These are phyloP conservation scores for Mycena indigotica DNA, from an alignment of 768 basidiomycete species.

Conservation along the genomic window DNA sequence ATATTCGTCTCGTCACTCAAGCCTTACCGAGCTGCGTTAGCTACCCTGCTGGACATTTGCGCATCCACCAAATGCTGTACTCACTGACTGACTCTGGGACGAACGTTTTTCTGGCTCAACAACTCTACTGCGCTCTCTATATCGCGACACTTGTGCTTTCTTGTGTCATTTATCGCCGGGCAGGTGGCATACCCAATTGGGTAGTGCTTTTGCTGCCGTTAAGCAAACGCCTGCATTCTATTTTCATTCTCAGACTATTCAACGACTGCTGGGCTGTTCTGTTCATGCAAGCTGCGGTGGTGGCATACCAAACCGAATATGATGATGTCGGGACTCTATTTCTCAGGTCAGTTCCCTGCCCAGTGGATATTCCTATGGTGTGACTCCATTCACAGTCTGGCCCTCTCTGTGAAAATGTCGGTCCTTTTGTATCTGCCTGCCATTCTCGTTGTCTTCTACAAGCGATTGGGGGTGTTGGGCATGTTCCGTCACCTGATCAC, in stretches of 20 bases:
- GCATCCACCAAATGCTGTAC: slow-evolving; percentile 76
- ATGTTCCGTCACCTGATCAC: slow-evolving; percentile 55
- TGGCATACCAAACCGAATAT: slow-evolving; percentile 60
- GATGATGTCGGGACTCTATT: slow-evolving; percentile 68
- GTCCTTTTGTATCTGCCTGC: slow-evolving; percentile 89
- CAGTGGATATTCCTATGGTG: not conserved
- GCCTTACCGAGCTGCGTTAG: slow-evolving; percentile 41
- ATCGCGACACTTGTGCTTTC: slow-evolving; percentile 62
- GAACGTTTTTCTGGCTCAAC: slow-evolving; percentile 68
- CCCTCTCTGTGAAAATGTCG: slow-evolving; percentile 53
- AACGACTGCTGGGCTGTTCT: slow-evolving; percentile 91
- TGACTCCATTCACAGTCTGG: not conserved
- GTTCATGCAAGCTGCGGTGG: slow-evolving; percentile 64
- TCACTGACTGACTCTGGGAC: slow-evolving; percentile 60
- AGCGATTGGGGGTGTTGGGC: slow-evolving; percentile 59
- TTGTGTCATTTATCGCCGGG: slow-evolving; percentile 67
- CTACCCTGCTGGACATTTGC: slow-evolving; percentile 93
- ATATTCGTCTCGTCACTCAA: slow-evolving; percentile 3
- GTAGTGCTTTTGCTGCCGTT: slow-evolving; percentile 70
- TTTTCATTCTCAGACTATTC: slow-evolving; percentile 89
- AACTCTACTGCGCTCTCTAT: slow-evolving; percentile 79
- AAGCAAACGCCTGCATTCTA: slow-evolving; percentile 93
- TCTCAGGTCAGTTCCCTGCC: slow-evolving; percentile 60
- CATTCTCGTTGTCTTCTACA: slow-evolving; percentile 79
- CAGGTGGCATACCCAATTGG: slow-evolving; percentile 71